These are phyloP conservation scores for Hibiscus trionum DNA, from an alignment of 345 rosid genomes.

Conservation along the genomic window DNA sequence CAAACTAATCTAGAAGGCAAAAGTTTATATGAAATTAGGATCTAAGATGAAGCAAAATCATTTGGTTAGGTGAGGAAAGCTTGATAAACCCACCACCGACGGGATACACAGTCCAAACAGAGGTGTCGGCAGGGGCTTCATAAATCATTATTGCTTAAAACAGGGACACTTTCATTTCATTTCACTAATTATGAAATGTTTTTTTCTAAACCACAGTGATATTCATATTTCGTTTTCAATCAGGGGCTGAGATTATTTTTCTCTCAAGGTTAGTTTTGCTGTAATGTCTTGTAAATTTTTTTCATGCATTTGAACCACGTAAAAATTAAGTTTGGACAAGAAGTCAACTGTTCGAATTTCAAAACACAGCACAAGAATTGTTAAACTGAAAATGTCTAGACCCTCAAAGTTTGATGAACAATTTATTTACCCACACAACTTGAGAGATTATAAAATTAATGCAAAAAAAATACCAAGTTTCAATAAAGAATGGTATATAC, in stretches of 20 bases:
- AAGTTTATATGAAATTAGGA: not conserved
- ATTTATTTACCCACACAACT: not conserved
- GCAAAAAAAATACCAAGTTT: not conserved
- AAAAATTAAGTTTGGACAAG: not conserved
- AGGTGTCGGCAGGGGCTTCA: not conserved
- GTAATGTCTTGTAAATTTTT: too few relatives aligned
- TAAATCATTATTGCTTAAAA: not conserved
- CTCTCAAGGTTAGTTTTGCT: too few relatives aligned
- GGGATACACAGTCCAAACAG: not conserved
- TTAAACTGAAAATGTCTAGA: not conserved
- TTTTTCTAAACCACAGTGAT: not conserved
- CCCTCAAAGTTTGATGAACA: not conserved
- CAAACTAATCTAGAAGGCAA: not conserved
- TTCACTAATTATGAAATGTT: not conserved
- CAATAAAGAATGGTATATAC: constrained; percentile 13
- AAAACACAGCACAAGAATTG: not conserved
- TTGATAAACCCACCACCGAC: not conserved
- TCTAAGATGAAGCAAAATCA: too few relatives aligned
- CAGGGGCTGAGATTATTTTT: too few relatives aligned
- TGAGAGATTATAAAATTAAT: not conserved
- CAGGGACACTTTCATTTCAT: not conserved
- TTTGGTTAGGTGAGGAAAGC: not conserved
- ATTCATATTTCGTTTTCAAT: not conserved
- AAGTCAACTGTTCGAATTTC: not conserved
- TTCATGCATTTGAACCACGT: too few relatives aligned